Percentiles rank a stretch among this genome's conserved stretches.
phyloP scores from a whole-genome alignment of 2,329 filamentous ascomycete species.

The Calcarisporium arbuscula region DNA sequence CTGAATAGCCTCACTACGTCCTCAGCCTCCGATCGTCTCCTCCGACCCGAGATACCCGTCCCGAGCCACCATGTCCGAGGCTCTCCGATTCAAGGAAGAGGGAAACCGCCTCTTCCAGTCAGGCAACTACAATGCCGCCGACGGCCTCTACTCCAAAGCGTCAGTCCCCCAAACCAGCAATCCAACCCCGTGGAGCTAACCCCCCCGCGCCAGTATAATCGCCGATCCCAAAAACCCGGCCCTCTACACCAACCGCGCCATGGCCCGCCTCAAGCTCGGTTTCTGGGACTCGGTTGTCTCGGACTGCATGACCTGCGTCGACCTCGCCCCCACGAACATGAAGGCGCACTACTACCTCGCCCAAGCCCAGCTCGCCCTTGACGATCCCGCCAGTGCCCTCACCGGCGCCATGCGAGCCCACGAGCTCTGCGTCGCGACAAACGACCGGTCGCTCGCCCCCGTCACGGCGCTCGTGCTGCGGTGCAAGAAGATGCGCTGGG shows the following conservation, averaged over 20 bases:
- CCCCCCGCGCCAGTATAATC: constrained; percentile 52
- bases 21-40: too few relatives aligned
- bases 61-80: constrained; percentile 28
- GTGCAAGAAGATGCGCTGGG: constrained; percentile 85
- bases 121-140: constrained; percentile 59
- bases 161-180: constrained; percentile 28
- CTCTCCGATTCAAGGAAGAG: constrained; percentile 43
- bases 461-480: constrained; percentile 69
- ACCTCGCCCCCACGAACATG: constrained; percentile 57
- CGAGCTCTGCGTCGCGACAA: constrained; percentile 54
- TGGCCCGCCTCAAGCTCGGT: constrained; percentile 69
- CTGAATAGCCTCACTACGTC: too few relatives aligned
- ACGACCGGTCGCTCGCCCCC: constrained; percentile 61
- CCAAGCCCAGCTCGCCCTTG: constrained; percentile 71
- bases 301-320: constrained; percentile 71
- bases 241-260: constrained; percentile 81
- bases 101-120: constrained; percentile 61
- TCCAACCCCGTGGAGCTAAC: constrained; percentile 1
- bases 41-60: too few relatives aligned
- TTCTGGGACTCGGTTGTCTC: constrained; percentile 68
- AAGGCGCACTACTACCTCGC: constrained; percentile 82
- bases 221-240: constrained; percentile 70
- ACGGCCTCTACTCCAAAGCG: constrained; percentile 67
- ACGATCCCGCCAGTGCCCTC: constrained; percentile 62
- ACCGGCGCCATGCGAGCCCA: constrained; percentile 67